Percentiles rank a stretch among this genome's conserved stretches.
These are phyloP conservation scores for Leucocoprinus birnbaumii DNA, from an alignment of 768 basidiomycete genomes.

Conservation along the genomic window DNA sequence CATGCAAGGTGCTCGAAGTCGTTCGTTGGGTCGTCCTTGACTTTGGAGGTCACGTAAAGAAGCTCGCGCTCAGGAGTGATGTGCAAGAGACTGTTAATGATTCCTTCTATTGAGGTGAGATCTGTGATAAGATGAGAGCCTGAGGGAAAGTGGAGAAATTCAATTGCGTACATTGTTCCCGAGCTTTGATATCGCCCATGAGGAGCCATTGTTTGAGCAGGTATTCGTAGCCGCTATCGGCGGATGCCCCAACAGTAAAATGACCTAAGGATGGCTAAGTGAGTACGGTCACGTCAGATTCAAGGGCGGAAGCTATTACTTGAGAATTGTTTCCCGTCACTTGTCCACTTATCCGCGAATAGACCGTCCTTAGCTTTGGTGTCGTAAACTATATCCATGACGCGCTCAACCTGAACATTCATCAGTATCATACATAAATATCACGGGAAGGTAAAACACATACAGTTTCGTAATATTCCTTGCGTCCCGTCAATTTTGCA, in stretches of 20 bases:
- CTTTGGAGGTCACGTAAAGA: constrained; percentile 54
- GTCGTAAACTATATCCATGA: constrained; percentile 17
- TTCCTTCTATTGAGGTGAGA: constrained; percentile 46
- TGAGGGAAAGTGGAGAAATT: constrained; percentile 26
- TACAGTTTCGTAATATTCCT: constrained; percentile 43
- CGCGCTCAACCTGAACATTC: constrained; percentile 15
- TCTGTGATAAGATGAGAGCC: constrained; percentile 32
- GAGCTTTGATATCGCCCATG: constrained; percentile 48
- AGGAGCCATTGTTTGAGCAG: constrained; percentile 68
- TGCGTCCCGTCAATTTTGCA: constrained; percentile 60
- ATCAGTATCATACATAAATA: background rate
- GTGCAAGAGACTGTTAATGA: constrained; percentile 53
- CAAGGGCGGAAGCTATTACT: constrained; percentile 16
- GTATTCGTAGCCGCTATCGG: constrained; percentile 71
- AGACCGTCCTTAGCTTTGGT: constrained; percentile 13
- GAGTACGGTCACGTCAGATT: background rate
- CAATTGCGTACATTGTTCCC: constrained; percentile 50
- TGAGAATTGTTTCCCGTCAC: constrained; percentile 27
- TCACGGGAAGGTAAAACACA: constrained; percentile 10
- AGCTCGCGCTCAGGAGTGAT: constrained; percentile 49
- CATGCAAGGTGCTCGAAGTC: constrained; percentile 63
- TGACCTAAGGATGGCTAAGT: constrained; percentile 21
- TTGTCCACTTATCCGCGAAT: constrained; percentile 14
- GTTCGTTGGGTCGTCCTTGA: constrained; percentile 31
- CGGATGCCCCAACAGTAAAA: constrained; percentile 51